These are phyloP conservation scores for Massariosphaeria phaeospora DNA, from an alignment of 495 filamentous ascomycete genomes.

Conservation along the genomic window DNA sequence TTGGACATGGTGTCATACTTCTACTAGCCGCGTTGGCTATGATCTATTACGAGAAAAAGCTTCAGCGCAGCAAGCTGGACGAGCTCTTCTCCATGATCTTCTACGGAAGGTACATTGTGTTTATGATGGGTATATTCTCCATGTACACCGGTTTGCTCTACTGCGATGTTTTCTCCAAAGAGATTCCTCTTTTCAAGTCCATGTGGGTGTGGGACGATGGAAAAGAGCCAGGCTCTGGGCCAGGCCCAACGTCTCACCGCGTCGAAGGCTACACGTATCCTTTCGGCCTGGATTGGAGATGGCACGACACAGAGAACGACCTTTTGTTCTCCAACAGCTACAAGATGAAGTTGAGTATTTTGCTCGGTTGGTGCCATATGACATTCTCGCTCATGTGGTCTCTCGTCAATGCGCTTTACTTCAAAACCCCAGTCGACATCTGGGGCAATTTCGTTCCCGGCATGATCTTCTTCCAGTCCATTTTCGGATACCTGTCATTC, in stretches of 20 bases:
- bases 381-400: conserved; percentile 93
- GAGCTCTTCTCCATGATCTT: conserved; percentile 97
- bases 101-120: conserved; percentile 95
- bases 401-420: conserved; percentile 87
- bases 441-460: conserved; percentile 95
- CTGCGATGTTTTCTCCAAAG: conserved; percentile 94
- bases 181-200: conserved; percentile 79
- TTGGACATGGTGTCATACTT: conserved; percentile 89
- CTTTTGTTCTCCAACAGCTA: conserved; percentile 93
- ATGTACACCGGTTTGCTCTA: conserved; percentile 97
- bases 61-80: conserved; percentile 79
- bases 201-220: conserved; percentile 77
- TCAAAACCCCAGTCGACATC: conserved; percentile 89
- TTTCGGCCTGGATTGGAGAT: conserved; percentile 93
- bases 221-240: no score
- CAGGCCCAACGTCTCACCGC: conserved; percentile 59
- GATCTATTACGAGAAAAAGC: conserved; percentile 90
- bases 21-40: conserved; percentile 71
- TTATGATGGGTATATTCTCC: conserved; percentile 96
- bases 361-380: conserved; percentile 97
- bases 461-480: conserved; percentile 99
- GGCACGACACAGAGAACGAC: conserved; percentile 92
- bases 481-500: conserved; percentile 94
- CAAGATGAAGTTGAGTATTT: conserved; percentile 99
- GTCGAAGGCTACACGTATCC: conserved; percentile 77